Conservation (phyloP, 1,284 basidiomycete species). For the Phenoliferia sp. region DNA sequence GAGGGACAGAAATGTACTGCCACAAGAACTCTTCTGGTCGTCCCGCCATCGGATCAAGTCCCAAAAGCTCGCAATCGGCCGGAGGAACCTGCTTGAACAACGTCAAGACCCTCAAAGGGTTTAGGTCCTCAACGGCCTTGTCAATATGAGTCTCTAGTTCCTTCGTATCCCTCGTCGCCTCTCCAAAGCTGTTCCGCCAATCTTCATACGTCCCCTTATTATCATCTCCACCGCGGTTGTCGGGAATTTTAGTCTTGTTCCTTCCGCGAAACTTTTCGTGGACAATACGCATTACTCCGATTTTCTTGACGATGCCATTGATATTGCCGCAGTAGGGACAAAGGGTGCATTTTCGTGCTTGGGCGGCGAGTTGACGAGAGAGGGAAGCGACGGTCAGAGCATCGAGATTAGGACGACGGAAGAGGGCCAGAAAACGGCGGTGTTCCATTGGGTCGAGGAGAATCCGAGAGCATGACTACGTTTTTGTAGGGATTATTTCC, state of each 20-base stretch:
- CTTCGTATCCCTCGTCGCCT: slow-evolving; percentile 79
- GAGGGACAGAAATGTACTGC: slow-evolving; percentile 98
- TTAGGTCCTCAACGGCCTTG: slow-evolving; percentile 91
- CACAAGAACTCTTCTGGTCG: slow-evolving; percentile 97
- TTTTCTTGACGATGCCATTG: slow-evolving; percentile 97
- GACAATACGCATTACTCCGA: slow-evolving; percentile 87
- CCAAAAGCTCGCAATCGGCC: slow-evolving; percentile 94
- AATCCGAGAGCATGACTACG: slow-evolving; percentile 85
- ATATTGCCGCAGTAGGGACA: slow-evolving; percentile 90
- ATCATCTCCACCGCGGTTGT: slow-evolving; percentile 25
- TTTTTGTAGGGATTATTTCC: not conserved
- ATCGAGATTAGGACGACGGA: slow-evolving; percentile 85
- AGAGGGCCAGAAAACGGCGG: slow-evolving; percentile 75
- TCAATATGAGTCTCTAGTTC: slow-evolving; percentile 79
- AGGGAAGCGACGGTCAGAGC: slow-evolving; percentile 84
- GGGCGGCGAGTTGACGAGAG: slow-evolving; percentile 81
- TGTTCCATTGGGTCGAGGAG: slow-evolving; percentile 86
- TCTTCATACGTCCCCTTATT: slow-evolving; percentile 49
- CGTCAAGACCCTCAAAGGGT: slow-evolving; percentile 88
- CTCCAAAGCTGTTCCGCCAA: slow-evolving; percentile 78
- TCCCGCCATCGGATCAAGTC: slow-evolving; percentile 80
- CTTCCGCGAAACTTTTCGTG: slow-evolving; percentile 97
- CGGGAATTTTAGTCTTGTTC: slow-evolving; percentile 82
- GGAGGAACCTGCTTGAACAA: slow-evolving; percentile 89
- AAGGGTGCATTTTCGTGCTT: slow-evolving; percentile 83